Base-by-base conservation (phyloP, 768 basidiomycete genomes). In the Mycena belliarum region DNA sequence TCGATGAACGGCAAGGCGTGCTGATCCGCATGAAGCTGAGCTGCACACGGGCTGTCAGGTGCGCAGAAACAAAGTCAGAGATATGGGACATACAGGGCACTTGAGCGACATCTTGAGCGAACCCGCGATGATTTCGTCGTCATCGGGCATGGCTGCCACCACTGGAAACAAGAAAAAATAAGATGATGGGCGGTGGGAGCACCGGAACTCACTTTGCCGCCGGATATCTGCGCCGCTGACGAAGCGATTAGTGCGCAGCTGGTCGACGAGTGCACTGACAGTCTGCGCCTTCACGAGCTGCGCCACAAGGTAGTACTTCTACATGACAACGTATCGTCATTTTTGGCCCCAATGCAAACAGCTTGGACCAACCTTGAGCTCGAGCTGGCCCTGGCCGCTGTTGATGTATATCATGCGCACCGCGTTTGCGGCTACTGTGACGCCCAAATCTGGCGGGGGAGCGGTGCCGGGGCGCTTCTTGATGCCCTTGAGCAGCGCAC, bases 401-500 rank as follows among this genome's bases (percentile, higher is more conserved):
- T 86, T 86, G 26, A 86, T 80, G 63, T 86, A 86, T 6, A 85
- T 75, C 75, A 86, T 83, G 55, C 85, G 82, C 11, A 86, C 70
- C 11, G 76, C 72, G 63, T 84, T 86, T 28, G 69, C 67, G 33
- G 65, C 66, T 1, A 48, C 66, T n/a, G 58, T 21, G 50, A 28
- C 3, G 43, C 45, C 38, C 14, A 68, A 15, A 63, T 84, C 78
- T 0, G 84, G 79, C 1, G 86, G 87, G 11, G 87, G 85, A 0
- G 86, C 83, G 26, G 84, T 87, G 7, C 87, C 87, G 6, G 85
- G 81, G 58, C 83, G 85, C 75, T 87, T 88, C 76, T 88, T 88
- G 67, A 88, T 73, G 3, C 87, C 87, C 67, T 85, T 84, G 50
- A 85, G 68, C 63, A 80, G 85, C 33, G 78, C 81, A 14, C 69